Conservation (phyloP, 306 rosid genomes). For the Begonia loranthoides region DNA sequence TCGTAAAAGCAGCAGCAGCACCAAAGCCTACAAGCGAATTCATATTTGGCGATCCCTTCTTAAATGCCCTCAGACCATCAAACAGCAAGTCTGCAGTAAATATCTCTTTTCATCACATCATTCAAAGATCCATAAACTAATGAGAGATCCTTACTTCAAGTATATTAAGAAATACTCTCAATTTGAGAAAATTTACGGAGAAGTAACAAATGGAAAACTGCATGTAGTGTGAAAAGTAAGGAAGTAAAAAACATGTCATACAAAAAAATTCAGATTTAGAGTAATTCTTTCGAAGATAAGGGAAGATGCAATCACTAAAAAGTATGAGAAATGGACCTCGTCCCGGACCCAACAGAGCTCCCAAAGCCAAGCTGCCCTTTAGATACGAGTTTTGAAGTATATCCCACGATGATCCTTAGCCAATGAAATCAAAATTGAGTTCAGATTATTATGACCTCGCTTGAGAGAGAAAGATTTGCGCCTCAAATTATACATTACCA, state of each 20-base stretch:
- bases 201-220: no score
- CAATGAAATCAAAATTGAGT: background rate
- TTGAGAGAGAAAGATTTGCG: background rate
- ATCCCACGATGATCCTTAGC: slow-evolving; percentile 46
- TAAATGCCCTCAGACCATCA: slow-evolving; percentile 75
- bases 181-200: no score
- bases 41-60: slow-evolving; percentile 91
- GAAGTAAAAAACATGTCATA: no score
- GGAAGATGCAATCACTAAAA: background rate
- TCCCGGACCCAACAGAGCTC: slow-evolving; percentile 84
- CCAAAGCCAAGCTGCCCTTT: slow-evolving; percentile 78
- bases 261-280: background rate
- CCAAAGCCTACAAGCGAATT: slow-evolving; percentile 98
- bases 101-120: slow-evolving; percentile 3
- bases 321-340: slow-evolving; percentile 51
- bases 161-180: background rate
- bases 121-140: slow-evolving; percentile 3
- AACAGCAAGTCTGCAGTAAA: slow-evolving; percentile 59
- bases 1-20: slow-evolving; percentile 74
- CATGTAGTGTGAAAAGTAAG: no score
- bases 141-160: background rate
- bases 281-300: background rate
- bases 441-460: no score
- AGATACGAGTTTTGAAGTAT: slow-evolving; percentile 73
- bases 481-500: slow-evolving; percentile 26